Base-by-base conservation (phyloP, 2,329 filamentous ascomycete species). In the Fulvia fulva region DNA sequence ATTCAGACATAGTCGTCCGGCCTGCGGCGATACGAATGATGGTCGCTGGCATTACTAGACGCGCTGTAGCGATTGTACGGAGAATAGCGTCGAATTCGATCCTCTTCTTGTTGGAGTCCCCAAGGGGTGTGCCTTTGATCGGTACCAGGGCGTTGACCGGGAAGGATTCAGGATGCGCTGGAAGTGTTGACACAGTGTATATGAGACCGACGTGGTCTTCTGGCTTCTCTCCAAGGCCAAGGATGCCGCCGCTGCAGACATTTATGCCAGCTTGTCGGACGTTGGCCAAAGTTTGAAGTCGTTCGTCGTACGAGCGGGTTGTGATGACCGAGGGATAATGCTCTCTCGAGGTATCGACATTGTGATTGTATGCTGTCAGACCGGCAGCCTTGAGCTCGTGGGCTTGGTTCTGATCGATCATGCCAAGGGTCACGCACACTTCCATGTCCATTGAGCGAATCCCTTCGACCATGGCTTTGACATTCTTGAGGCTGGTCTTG, bases 281-380 rank as follows among this genome's bases (percentile, higher is more conserved):
- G 65, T 95, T 84, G 51, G 82, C 79, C 44, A 96, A 82, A 0
- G 91, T 96, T 70, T 86, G 80, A 44, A 96, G 79, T 1, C 91
- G 86, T 78, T 96, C 91, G 68, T 96, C 91, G 75, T 96, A 96
- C 7, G 84, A 87, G 37, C 91, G 81, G 0, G 91, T 96, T 0
- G 90, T 89, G 74, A 96, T 96, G 68, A 96, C 83, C 41, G 81
- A 87, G 0, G 91, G 90, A 71, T 96, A 96, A 74, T 91, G 91
- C 77, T 96, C 91, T 65, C 91, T 83, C 56, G 87, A 91, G 1
- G 91, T 96, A 76, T 96, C 91, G 64, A 96, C 82, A 72, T 96
- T 96, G 80, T 96, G 91, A 77, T 96, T 96, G 76, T 96, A 96
- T 0, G 91, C 91, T 16, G 91, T 96, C 67, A 96, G 76, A 0